A percentile compares a stretch with the other conserved stretches of the same genome.
Conservation (phyloP, 2,329 filamentous ascomycete species). For the Lojkania enalia region DNA sequence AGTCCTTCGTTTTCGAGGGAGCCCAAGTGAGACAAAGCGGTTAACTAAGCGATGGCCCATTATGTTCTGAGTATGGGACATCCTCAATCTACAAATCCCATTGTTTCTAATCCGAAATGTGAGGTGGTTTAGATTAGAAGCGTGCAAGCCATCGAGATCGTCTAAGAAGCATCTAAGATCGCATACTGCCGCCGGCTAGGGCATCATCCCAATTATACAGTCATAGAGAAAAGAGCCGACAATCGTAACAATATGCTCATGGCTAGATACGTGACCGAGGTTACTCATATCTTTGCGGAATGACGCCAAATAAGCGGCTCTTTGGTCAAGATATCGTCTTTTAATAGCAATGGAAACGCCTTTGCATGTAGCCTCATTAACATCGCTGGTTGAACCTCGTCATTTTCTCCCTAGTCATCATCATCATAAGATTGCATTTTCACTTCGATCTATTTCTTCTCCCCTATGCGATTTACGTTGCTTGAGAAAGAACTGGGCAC, state of each 20-base stretch:
- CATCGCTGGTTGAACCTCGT: background rate
- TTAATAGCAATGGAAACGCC: background rate
- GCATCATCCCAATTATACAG: background rate
- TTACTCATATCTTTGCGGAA: background rate
- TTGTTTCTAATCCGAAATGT: no score
- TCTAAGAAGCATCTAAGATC: background rate
- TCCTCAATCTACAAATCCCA: no score
- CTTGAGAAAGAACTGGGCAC: background rate
- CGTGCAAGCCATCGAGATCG: background rate
- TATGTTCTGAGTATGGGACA: background rate
- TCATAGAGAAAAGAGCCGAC: background rate
- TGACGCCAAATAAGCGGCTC: background rate
- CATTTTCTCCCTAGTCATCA: background rate
- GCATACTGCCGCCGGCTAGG: conserved; percentile 1
- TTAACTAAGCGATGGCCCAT: background rate
- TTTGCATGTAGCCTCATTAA: conserved; percentile 1
- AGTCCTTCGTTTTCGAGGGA: background rate
- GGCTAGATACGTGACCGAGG: background rate
- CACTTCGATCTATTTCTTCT: background rate
- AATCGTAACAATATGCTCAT: background rate
- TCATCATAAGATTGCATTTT: background rate
- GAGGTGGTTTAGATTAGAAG: no score
- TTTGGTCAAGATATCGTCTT: background rate
- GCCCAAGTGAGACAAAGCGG: background rate
- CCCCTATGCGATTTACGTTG: background rate